Percentiles rank a stretch among this genome's conserved stretches.
Evolutionary conservation across 208 protist genomes (phyloP).

Genomic region (Leishmania major): DNA sequence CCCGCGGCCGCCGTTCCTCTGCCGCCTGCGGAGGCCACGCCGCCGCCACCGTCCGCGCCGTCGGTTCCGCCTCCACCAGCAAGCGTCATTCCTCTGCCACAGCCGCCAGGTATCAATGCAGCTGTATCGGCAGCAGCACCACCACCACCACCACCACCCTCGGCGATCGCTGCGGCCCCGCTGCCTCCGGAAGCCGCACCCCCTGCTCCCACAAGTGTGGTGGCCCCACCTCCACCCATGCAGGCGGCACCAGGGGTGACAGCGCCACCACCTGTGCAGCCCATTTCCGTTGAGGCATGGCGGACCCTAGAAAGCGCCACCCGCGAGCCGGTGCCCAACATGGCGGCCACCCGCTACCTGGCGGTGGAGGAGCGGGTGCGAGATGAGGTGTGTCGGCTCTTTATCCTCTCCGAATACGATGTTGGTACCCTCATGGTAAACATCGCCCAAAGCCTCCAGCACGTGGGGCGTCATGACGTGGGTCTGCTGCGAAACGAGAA

Average conservation of each 20-base stretch:
- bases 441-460: conserved; percentile 69
- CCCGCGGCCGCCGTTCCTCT: not conserved
- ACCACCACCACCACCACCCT: conserved; percentile 19
- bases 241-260: conserved; percentile 12
- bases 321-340: conserved; percentile 44
- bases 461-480: conserved; percentile 81
- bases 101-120: conserved; percentile 5
- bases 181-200: conserved; percentile 25
- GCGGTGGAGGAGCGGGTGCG: conserved; percentile 74
- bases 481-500: conserved; percentile 80
- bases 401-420: conserved; percentile 80
- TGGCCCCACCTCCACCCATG: conserved; percentile 20
- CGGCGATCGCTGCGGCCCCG: conserved; percentile 7
- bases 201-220: conserved; percentile 5
- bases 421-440: conserved; percentile 65
- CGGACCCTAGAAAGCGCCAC: conserved; percentile 46
- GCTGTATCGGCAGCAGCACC: conserved; percentile 10
- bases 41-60: conserved; percentile 23
- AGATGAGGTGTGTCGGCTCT: conserved; percentile 70
- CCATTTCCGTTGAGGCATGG: conserved; percentile 48
- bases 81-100: conserved; percentile 1
- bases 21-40: conserved; percentile 4
- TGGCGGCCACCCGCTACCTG: conserved; percentile 65
- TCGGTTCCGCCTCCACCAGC: conserved; percentile 4
- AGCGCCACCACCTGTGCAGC: conserved; percentile 25